A percentile compares a stretch with the other conserved stretches of the same genome.
Evolutionary conservation across 192 early-diverging fungal species (phyloP).

Genomic region (Linnemannia hyalina): DNA sequence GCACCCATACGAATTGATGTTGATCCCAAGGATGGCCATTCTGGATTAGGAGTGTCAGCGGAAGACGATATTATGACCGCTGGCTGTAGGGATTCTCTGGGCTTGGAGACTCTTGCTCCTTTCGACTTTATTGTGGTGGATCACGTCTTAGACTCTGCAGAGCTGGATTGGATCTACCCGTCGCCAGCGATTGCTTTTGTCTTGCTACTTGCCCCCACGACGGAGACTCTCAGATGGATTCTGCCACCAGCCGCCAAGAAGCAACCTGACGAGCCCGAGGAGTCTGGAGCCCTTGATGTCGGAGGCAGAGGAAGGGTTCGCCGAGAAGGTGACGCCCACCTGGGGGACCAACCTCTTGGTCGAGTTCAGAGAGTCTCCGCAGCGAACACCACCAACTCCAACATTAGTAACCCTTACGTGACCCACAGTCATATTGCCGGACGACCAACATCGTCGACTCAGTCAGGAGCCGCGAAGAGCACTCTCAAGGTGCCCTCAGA

Average conservation of each 20-base stretch:
- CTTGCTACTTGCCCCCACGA: conserved; percentile 34
- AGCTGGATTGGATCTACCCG: conserved; percentile 36
- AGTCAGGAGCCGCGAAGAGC: neutral
- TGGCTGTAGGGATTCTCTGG: too few relatives aligned
- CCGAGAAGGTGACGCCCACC: neutral
- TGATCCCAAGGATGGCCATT: neutral
- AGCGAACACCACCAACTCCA: neutral
- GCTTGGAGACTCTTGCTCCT: neutral
- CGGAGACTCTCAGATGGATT: conserved; percentile 45
- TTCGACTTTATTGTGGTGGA: conserved; percentile 48
- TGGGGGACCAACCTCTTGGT: neutral
- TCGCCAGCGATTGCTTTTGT: conserved; percentile 28
- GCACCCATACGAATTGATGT: neutral
- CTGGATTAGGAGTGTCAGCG: neutral
- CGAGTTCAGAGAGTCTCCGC: neutral
- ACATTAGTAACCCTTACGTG: neutral
- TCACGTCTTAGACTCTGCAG: conserved; percentile 42
- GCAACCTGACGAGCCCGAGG: conserved; percentile 1
- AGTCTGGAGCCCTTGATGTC: conserved; percentile 21
- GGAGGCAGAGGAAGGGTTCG: conserved; percentile 27
- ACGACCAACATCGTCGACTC: neutral
- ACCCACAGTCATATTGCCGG: neutral
- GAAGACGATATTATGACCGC: neutral
- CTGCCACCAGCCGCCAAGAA: conserved; percentile 34
- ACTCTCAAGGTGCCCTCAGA: conserved; percentile 14